Base-by-base conservation (phyloP, 2,329 filamentous ascomycete species). In the Exophiala spinifera region DNA sequence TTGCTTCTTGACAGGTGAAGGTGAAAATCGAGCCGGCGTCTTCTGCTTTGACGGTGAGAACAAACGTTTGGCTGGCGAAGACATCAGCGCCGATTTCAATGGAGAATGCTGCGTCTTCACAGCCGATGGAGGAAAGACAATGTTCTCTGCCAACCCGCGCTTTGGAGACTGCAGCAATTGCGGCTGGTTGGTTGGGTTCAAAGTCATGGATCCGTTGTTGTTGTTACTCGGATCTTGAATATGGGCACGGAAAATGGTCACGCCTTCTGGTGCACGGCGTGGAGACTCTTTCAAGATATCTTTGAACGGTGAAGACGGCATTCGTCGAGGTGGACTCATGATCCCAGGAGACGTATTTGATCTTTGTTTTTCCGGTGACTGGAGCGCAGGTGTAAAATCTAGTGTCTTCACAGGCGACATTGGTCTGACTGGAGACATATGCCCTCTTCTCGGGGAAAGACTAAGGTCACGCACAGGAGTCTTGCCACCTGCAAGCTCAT, bases 101-200 rank as follows among this genome's bases (percentile, higher is more conserved):
- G 70, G 69, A 1, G 72, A 67, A 1, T 68, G 64, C 2, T 64
- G 64, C 15, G 66, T 58, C 50, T 71, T 70, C 4, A 65, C 55
- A 1, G 68, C 64, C 3, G 69, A 68, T 42, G 70, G 67, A 8
- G 64, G 61, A 45, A 73, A 72, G 3, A 62, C 51, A 13, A 70
- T 69, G 6, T 69, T 65, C 15, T 67, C 69, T 15, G 72, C 56
- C 7, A 72, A 62, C 0, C 65, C 68, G 46, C 75, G 76, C 57
- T 68, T 74, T 5, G 76, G 72, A 14, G 75, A 76, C 31, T 67
- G 63, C 53, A 74, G 75, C 7, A 78, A 64, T 0, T 73, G 69
- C 11, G 72, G 72, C 34, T 68, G 61, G 8, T 17, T 52, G 14
- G 8, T 44, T 13, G 57, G 48, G n/a, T 44, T 49, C 48, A 55